A percentile compares a stretch with the other conserved stretches of the same genome.
phyloP scores from a whole-genome alignment of 2,329 filamentous ascomycete genomes.

The Fusarium sp. region DNA sequence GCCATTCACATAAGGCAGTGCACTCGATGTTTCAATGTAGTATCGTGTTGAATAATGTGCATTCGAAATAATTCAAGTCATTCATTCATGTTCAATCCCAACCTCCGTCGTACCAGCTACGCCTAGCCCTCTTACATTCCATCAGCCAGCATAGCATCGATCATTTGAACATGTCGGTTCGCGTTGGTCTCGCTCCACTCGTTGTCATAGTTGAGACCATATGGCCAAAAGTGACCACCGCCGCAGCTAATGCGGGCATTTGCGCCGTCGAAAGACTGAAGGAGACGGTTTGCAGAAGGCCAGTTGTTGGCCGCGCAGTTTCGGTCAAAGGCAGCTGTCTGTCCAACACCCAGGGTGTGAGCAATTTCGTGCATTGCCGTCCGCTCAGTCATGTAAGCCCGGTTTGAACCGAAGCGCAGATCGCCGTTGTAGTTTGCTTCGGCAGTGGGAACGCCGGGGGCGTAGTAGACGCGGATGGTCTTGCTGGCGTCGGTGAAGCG shows the following conservation, averaged over 20 bases:
- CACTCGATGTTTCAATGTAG: background rate
- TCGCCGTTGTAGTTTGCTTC: constrained; percentile 60
- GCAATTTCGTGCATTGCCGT: constrained; percentile 62
- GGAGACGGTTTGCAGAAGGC: constrained; percentile 55
- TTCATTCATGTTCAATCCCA: background rate
- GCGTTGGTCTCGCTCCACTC: constrained; percentile 61
- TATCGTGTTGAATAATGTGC: background rate
- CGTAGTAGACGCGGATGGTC: constrained; percentile 55
- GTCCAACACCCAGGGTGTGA: constrained; percentile 62
- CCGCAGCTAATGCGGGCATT: constrained; percentile 54
- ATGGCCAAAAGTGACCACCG: constrained; percentile 56
- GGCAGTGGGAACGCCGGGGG: constrained; percentile 58
- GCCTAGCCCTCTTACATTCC: constrained; percentile 39
- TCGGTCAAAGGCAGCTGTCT: constrained; percentile 55
- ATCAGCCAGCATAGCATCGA: constrained; percentile 60
- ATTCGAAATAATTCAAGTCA: background rate
- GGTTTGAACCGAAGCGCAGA: constrained; percentile 60
- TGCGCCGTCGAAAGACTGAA: constrained; percentile 56
- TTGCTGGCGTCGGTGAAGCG: constrained; percentile 52
- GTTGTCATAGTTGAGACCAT: constrained; percentile 57
- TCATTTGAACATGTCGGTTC: constrained; percentile 56
- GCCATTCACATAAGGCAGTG: background rate
- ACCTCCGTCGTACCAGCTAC: background rate
- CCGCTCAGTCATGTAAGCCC: constrained; percentile 61
- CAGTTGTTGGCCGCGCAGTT: constrained; percentile 56